phyloP scores from a whole-genome alignment of 257 asterid species.

The Solanum bukasovii region DNA sequence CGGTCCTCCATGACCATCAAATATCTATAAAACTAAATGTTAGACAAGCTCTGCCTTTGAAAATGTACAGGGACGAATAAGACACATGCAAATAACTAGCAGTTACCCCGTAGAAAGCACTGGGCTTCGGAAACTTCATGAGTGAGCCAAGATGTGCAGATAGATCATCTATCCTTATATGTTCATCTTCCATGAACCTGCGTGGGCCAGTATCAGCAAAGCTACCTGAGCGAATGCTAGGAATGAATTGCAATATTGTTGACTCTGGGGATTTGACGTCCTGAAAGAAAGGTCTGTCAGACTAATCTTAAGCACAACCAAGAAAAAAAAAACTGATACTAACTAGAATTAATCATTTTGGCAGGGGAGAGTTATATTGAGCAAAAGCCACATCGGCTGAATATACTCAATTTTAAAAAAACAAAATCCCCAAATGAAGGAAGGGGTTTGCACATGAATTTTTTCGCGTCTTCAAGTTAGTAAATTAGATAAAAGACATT shows the following conservation, averaged over 20 bases:
- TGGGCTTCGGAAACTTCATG: constrained; percentile 45
- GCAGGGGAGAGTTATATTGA: neutral
- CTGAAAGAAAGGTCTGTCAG: constrained; percentile 11
- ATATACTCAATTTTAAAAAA: neutral
- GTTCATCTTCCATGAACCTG: constrained; percentile 80
- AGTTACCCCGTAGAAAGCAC: constrained; percentile 72
- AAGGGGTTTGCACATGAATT: neutral
- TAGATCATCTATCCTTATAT: constrained; percentile 67
- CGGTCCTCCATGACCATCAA: constrained; percentile 91
- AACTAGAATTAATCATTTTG: neutral
- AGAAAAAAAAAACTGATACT: neutral
- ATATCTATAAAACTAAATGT: constrained; percentile 21
- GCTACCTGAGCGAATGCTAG: constrained; percentile 66
- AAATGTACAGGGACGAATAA: neutral
- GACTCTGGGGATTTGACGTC: constrained; percentile 37
- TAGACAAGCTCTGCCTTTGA: neutral
- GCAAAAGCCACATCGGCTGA: neutral
- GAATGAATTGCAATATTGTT: constrained; percentile 25
- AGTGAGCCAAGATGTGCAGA: constrained; percentile 51
- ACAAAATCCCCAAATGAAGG: neutral
- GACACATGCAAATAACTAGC: neutral
- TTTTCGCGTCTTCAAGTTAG: neutral
- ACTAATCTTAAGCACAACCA: neutral
- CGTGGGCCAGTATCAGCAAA: constrained; percentile 72
- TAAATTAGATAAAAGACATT: neutral